Base-by-base conservation (phyloP, 2,329 filamentous ascomycete genomes). In the Curvularia hawaiiensis region DNA sequence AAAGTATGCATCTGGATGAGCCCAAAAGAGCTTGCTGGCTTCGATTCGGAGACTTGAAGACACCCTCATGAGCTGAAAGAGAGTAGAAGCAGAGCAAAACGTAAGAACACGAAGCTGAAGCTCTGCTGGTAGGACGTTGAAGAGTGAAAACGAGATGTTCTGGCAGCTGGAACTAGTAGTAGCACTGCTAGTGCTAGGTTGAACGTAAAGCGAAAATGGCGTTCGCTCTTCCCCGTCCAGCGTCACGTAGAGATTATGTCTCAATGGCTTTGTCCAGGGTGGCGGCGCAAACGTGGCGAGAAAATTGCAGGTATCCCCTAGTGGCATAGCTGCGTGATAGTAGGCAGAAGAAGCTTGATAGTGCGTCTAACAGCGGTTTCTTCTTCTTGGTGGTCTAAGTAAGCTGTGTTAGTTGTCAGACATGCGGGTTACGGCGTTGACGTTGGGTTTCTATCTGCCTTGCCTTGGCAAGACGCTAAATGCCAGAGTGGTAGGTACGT, bases 21-120 rank as follows among this genome's bases (percentile, higher is more conserved):
- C 54, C 64, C 62, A 66, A 26, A 65, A 66, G 2, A 63, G 58
- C 48, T 66, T 66, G 10, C 53, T 39, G 9, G 64, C 62, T 55
- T 66, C 64, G n/a, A 35, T 60, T 26, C 62, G 64, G 30, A 63
- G 53, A 12, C 28, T 28, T 18, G 57, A 56, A 11, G 61, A 63
- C 9, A 44, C 35, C 5, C 44, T 56, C 62, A 66, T 66, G 6
- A 64, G 31, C 52, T 63, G 62, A 46, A 54, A 66, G 41, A 66
- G 60, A 4, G 56, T 64, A 33, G 43, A 20, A n/a, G 50, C 39
- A 39, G 58, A 54, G 45, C 64, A 66, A 22, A 60, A 54, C 9
- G 40, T 22, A 16, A 65, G 54, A 22, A 66, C 54, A 9, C 45
- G 60, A 12, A 63, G 30, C 49, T 63, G 53, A 54, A 66, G 54